Percentiles rank a stretch among this genome's conserved stretches.
These are phyloP conservation scores for Eimeria sp. DNA, from an alignment of 169 alveolate genomes.

Conservation along the genomic window DNA sequence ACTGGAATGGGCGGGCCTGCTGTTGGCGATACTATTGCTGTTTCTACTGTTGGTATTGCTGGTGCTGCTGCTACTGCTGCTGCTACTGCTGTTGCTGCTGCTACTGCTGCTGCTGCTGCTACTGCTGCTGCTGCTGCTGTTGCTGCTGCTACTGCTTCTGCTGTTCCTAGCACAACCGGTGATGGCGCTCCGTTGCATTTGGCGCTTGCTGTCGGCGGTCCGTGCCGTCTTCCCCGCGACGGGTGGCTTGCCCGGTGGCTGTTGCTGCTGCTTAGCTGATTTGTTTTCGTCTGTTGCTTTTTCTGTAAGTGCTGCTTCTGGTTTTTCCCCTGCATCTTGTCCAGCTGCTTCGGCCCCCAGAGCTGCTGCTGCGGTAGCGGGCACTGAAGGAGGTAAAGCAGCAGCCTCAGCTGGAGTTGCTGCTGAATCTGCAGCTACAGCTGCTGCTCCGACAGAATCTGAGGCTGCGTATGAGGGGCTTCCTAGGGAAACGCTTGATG, in stretches of 20 bases:
- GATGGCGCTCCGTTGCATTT: background rate
- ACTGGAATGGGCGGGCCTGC: background rate
- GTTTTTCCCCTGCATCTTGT: conserved; percentile 12
- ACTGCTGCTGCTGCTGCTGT: background rate
- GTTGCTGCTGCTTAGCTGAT: background rate
- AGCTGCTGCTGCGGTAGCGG: background rate
- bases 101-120: background rate
- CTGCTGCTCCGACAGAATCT: background rate
- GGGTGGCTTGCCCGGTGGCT: conserved; percentile 4
- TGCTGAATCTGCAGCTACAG: conserved; percentile 16
- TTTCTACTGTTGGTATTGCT: background rate
- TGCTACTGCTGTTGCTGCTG: background rate
- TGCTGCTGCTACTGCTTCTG: background rate
- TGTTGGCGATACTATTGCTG: background rate
- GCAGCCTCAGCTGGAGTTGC: background rate
- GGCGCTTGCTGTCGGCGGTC: conserved; percentile 7
- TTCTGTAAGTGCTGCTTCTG: background rate
- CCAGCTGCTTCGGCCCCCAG: background rate
- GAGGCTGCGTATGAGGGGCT: background rate
- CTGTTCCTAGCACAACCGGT: background rate
- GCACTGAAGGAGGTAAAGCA: background rate
- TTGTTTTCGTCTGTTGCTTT: background rate
- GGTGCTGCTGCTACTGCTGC: background rate
- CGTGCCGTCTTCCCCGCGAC: background rate
- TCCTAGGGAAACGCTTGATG: background rate